Evolutionary conservation across 495 filamentous ascomycete genomes (phyloP), one percentile per base, ranked within the genome.

Genomic region (Hypoxylon fuscum): DNA sequence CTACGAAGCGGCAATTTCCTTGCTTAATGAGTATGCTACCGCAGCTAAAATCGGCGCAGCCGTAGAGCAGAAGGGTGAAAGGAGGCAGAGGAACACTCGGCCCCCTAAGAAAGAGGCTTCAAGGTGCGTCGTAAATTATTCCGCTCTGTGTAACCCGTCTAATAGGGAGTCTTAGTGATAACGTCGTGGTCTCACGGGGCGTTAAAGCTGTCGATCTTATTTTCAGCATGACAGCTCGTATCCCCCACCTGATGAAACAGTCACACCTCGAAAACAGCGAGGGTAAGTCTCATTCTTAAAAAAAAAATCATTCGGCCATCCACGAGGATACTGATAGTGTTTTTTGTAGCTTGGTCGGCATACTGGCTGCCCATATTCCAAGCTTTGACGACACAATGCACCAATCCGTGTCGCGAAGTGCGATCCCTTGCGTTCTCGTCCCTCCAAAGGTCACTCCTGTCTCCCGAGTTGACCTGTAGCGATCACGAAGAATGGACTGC

Each of bases 361-460:
- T 99, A 99, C 72, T 99, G 95, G 95, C 88, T 93, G 12, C 96
- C 93, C 18, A 94, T 98, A 27, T 94, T 98, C 77, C 85, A 89
- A 58, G 88, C 91, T 10, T 77, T 98, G 23, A 95, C 90, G 7
- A 84, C 85, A 7, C 95, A 98, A 76, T 97, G 92, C 76, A 88
- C 90, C 59, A 99, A 98, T 68, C 93, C 96, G 5, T 97, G 93
- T 71, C 91, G 95, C 38, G 93, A 96, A 72, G 92, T 99, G 44
- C 87, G 95, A 1, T 88, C 93, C 62, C 85, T 95, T 69, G 90
- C 95, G 8, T 88, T 98, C 60, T 86, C 88, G n/a, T 91, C 85
- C 2, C 81, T 99, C 6, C 94, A 98, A 68, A 85, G 91, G 38
- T 87, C 91, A 17, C 86, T 99, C 1, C 81, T 97, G 3, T 96